Percentiles rank a stretch among this genome's conserved stretches.
Conservation (phyloP, 208 protist species). For the Leishmania gerbilli region DNA sequence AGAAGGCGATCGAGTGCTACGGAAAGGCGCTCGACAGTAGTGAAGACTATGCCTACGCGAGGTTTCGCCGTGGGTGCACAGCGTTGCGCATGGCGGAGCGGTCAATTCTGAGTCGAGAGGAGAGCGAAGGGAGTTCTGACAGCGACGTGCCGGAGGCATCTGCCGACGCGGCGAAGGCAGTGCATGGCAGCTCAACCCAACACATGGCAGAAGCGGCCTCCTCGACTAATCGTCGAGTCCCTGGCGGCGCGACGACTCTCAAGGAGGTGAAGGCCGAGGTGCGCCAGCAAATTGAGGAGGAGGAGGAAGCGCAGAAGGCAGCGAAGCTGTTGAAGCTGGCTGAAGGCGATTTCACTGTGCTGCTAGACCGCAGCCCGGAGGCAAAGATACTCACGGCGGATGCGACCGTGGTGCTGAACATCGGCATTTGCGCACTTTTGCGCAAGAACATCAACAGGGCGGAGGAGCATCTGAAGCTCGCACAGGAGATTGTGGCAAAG, state of each 20-base stretch:
- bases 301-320: constrained; percentile 13
- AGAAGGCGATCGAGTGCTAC: constrained; percentile 80
- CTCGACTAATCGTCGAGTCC: neutral
- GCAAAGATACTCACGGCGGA: constrained; percentile 32
- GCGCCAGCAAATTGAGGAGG: constrained; percentile 33
- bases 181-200: neutral
- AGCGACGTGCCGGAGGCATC: neutral
- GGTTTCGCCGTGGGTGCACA: constrained; percentile 77
- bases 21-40: constrained; percentile 66
- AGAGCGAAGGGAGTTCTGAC: constrained; percentile 5
- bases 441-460: constrained; percentile 60
- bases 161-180: neutral
- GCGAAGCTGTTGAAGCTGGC: constrained; percentile 23
- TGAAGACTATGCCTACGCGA: constrained; percentile 75
- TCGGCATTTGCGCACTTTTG: constrained; percentile 72
- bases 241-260: constrained; percentile 5
- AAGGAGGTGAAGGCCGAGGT: constrained; percentile 44
- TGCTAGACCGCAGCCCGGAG: constrained; percentile 39
- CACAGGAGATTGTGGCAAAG: constrained; percentile 58
- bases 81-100: constrained; percentile 56
- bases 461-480: constrained; percentile 63
- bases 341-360: constrained; percentile 46
- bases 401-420: constrained; percentile 67
- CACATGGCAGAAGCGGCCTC: neutral
- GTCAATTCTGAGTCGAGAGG: constrained; percentile 18